Evolutionary conservation across 1,284 basidiomycete genomes (phyloP).

Genomic region (Leccinum griseonigrum): DNA sequence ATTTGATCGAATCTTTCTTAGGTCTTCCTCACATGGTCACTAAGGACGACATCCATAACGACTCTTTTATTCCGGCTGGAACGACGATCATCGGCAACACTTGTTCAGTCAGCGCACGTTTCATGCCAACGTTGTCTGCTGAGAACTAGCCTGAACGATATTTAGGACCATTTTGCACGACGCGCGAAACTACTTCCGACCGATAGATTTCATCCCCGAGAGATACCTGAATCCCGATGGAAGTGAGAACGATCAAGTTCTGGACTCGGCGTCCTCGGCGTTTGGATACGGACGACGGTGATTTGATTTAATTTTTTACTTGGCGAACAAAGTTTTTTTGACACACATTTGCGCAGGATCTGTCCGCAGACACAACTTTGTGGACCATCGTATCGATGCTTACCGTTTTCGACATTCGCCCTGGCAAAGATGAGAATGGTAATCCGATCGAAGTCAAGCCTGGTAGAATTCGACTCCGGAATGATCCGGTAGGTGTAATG

Average conservation of each 20-base stretch:
- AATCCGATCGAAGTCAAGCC: slow-evolving; percentile 26
- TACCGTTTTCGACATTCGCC: slow-evolving; percentile 40
- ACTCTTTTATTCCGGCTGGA: slow-evolving; percentile 42
- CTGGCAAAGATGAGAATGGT: slow-evolving; percentile 39
- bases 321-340: neutral
- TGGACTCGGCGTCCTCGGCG: slow-evolving; percentile 40
- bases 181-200: slow-evolving; percentile 39
- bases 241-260: slow-evolving; percentile 34
- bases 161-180: slow-evolving; percentile 50
- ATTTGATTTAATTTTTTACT: neutral
- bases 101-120: slow-evolving; percentile 33
- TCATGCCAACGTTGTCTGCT: neutral
- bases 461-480: slow-evolving; percentile 41
- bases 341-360: slow-evolving; percentile 29
- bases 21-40: slow-evolving; percentile 46
- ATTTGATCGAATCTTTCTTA: slow-evolving; percentile 19
- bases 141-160: neutral
- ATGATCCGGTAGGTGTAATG: slow-evolving; percentile 41
- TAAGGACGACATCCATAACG: slow-evolving; percentile 37
- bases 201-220: slow-evolving; percentile 44
- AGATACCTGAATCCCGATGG: slow-evolving; percentile 39
- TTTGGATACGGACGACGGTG: slow-evolving; percentile 51
- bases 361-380: slow-evolving; percentile 50
- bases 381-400: slow-evolving; percentile 52
- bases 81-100: slow-evolving; percentile 38